phyloP scores from a whole-genome alignment of 2,329 filamentous ascomycete species.

The Hypocreales sp. region DNA sequence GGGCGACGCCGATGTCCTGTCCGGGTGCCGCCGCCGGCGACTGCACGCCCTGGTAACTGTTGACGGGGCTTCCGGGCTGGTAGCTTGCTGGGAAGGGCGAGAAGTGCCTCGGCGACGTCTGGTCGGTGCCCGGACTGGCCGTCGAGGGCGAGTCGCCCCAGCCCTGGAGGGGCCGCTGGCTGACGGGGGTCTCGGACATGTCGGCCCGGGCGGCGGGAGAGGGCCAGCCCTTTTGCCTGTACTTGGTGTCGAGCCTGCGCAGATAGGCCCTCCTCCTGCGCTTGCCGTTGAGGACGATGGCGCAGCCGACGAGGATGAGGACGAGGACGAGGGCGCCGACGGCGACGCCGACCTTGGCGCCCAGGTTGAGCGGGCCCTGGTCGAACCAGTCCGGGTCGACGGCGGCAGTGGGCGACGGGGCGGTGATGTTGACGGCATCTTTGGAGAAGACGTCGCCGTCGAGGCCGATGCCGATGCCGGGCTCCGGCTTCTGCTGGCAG shows the following conservation, averaged over 20 bases:
- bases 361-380: conserved; percentile 31
- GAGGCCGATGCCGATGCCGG: conserved; percentile 31
- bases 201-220: conserved; percentile 11
- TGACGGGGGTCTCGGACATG: conserved; percentile 27
- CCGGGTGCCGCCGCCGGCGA: background rate
- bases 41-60: no score
- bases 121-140: conserved; percentile 22
- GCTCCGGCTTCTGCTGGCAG: conserved; percentile 33
- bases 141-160: conserved; percentile 40
- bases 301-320: conserved; percentile 31
- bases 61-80: conserved; percentile 43
- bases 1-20: conserved; percentile 7
- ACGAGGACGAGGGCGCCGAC: conserved; percentile 32
- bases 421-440: conserved; percentile 30
- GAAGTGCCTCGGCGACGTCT: conserved; percentile 30
- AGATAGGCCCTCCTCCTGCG: conserved; percentile 37
- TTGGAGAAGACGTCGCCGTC: conserved; percentile 36
- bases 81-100: conserved; percentile 47
- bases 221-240: conserved; percentile 25
- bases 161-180: conserved; percentile 32
- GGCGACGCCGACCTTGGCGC: conserved; percentile 42
- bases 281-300: conserved; percentile 40
- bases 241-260: conserved; percentile 26
- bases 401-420: conserved; percentile 24
- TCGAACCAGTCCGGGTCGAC: conserved; percentile 24